phyloP scores from a whole-genome alignment of 345 rosid species.

The Gossypium australe region DNA sequence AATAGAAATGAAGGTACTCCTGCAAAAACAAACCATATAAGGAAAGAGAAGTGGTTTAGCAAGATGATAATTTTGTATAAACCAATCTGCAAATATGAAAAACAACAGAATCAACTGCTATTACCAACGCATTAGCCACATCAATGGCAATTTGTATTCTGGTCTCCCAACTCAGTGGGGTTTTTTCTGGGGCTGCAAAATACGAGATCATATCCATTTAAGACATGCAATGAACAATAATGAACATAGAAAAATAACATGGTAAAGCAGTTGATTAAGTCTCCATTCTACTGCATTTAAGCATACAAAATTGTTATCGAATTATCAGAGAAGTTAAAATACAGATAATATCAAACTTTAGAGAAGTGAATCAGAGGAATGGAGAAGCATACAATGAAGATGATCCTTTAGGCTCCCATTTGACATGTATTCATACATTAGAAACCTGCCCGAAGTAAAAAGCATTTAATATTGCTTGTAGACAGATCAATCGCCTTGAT shows the following conservation, averaged over 20 bases:
- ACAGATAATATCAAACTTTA: not conserved
- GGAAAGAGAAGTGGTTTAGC: not conserved
- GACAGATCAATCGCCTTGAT: not conserved
- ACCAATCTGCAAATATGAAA: slow-evolving; percentile 2
- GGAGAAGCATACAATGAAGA: slow-evolving; percentile 63
- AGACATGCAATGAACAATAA: slow-evolving; percentile 4
- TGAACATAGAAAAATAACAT: not conserved
- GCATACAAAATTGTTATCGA: not conserved
- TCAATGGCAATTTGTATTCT: slow-evolving; percentile 88
- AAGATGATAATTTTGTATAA: not conserved
- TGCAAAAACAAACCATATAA: slow-evolving; percentile 24
- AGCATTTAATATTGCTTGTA: slow-evolving; percentile 7
- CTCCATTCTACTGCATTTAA: not conserved
- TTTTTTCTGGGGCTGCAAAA: slow-evolving; percentile 48
- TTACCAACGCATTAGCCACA: slow-evolving; percentile 95
- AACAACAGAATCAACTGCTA: slow-evolving; percentile 15
- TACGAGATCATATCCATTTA: slow-evolving; percentile 10
- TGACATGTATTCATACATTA: slow-evolving; percentile 85
- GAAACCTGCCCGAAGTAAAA: slow-evolving; percentile 52
- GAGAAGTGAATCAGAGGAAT: slow-evolving; percentile 8
- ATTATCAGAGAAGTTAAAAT: not conserved
- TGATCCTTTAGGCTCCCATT: slow-evolving; percentile 91
- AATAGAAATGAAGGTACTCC: slow-evolving; percentile 97
- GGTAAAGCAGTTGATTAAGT: slow-evolving; percentile 2
- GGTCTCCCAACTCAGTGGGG: slow-evolving; percentile 75